Conservation (phyloP, 352 stramenopile genomes). For the Discostella stelligera region DNA sequence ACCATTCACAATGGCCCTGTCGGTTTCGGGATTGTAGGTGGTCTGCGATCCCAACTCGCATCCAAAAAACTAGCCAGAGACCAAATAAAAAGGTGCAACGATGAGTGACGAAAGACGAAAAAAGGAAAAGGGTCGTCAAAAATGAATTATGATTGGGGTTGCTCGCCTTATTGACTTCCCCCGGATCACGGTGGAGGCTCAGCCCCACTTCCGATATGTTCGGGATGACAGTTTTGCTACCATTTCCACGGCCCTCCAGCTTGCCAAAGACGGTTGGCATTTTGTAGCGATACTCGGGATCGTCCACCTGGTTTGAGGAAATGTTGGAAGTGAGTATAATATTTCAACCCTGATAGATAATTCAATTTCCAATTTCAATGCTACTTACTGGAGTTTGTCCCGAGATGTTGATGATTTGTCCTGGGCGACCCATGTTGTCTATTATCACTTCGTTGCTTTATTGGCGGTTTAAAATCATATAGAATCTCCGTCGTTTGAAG, state of each 20-base stretch:
- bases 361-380: neutral
- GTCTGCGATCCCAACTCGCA: constrained; percentile 97
- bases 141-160: constrained; percentile 37
- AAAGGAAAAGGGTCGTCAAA: neutral
- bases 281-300: constrained; percentile 96
- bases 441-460: constrained; percentile 19
- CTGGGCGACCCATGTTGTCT: constrained; percentile 57
- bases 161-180: constrained; percentile 91
- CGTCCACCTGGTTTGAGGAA: constrained; percentile 82
- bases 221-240: constrained; percentile 98
- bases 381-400: constrained; percentile 57
- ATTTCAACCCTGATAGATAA: no score
- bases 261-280: constrained; percentile 95
- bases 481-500: constrained; percentile 44
- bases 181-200: constrained; percentile 90
- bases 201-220: constrained; percentile 95
- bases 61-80: constrained; percentile 90
- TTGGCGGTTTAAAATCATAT: constrained; percentile 39
- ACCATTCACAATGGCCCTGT: constrained; percentile 96
- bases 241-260: constrained; percentile 98
- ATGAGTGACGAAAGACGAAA: neutral
- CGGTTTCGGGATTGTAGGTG: constrained; percentile 93
- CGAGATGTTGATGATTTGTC: constrained; percentile 79
- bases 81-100: neutral
- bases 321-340: constrained; percentile 21